Conservation (phyloP, 208 protist species). For the Herpetomonas tarakana region DNA sequence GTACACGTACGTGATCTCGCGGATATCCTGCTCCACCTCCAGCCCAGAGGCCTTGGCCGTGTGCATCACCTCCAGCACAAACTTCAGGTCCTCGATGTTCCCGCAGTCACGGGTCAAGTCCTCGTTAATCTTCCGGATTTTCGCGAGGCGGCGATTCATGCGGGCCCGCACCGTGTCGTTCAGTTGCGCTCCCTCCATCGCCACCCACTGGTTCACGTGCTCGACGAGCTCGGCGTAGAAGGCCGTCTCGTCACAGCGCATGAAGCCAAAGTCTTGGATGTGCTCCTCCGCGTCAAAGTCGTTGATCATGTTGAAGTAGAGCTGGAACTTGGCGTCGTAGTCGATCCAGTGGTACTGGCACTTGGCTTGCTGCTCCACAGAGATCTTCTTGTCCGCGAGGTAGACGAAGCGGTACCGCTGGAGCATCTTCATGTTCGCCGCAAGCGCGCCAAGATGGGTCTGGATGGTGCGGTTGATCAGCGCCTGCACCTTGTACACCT, state of each 20-base stretch:
- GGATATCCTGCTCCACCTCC: conserved; percentile 93
- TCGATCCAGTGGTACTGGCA: conserved; percentile 93
- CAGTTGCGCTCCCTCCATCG: conserved; percentile 92
- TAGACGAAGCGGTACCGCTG: conserved; percentile 94
- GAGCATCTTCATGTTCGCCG: conserved; percentile 92
- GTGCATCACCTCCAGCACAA: conserved; percentile 94
- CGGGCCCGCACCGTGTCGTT: conserved; percentile 82
- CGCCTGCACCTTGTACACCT: conserved; percentile 89
- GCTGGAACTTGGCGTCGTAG: conserved; percentile 94
- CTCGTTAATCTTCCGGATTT: conserved; percentile 82
- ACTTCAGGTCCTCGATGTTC: conserved; percentile 96
- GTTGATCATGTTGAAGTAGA: conserved; percentile 93
- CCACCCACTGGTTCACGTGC: conserved; percentile 93
- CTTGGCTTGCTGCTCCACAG: conserved; percentile 93
- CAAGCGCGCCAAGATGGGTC: conserved; percentile 87
- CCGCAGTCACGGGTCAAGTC: conserved; percentile 87
- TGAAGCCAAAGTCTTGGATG: conserved; percentile 94
- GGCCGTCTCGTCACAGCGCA: conserved; percentile 89
- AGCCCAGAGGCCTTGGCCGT: conserved; percentile 80
- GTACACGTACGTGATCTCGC: conserved; percentile 95
- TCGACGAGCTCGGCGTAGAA: conserved; percentile 91
- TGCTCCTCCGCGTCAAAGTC: conserved; percentile 87
- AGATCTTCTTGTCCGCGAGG: conserved; percentile 91
- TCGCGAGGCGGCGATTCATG: conserved; percentile 71
- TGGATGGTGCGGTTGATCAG: conserved; percentile 90